These are phyloP conservation scores for Cladosporium sphaerospermum DNA, from an alignment of 2,329 filamentous ascomycete genomes.

Conservation along the genomic window DNA sequence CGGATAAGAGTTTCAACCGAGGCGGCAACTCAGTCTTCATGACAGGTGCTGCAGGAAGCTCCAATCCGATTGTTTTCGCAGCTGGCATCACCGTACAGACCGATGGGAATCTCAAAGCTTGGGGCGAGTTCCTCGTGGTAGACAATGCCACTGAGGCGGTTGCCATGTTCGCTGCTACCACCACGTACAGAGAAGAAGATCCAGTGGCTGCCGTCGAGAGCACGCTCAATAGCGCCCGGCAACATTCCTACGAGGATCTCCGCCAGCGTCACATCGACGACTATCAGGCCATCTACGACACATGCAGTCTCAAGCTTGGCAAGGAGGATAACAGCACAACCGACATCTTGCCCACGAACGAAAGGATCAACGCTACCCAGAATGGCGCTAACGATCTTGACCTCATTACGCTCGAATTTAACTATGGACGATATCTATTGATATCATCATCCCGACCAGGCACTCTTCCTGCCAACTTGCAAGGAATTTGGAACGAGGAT, in stretches of 20 bases:
- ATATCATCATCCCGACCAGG: slow-evolving; percentile 49
- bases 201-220: slow-evolving; percentile 46
- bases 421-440: slow-evolving; percentile 49
- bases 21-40: slow-evolving; percentile 4
- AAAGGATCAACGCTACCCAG: slow-evolving; percentile 43
- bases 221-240: slow-evolving; percentile 42
- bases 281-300: slow-evolving; percentile 2
- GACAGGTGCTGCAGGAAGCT: slow-evolving; percentile 6
- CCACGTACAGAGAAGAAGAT: slow-evolving; percentile 51
- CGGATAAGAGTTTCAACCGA: slow-evolving; percentile 1
- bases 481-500: slow-evolving; percentile 50
- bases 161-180: background rate
- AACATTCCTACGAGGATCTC: slow-evolving; percentile 7
- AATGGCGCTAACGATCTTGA: slow-evolving; percentile 40
- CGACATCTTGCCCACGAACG: slow-evolving; percentile 54
- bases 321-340: background rate
- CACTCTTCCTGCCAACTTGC: slow-evolving; percentile 51
- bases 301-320: slow-evolving; percentile 4
- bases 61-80: slow-evolving; percentile 3
- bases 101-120: slow-evolving; percentile 3
- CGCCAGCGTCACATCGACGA: slow-evolving; percentile 4
- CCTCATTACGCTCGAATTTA: slow-evolving; percentile 48
- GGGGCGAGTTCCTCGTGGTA: slow-evolving; percentile 9
- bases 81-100: slow-evolving; percentile 3
- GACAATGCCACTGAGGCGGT: slow-evolving; percentile 6